Evolutionary conservation across 306 rosid genomes (phyloP).

Genomic region (Luffa acutangula): DNA sequence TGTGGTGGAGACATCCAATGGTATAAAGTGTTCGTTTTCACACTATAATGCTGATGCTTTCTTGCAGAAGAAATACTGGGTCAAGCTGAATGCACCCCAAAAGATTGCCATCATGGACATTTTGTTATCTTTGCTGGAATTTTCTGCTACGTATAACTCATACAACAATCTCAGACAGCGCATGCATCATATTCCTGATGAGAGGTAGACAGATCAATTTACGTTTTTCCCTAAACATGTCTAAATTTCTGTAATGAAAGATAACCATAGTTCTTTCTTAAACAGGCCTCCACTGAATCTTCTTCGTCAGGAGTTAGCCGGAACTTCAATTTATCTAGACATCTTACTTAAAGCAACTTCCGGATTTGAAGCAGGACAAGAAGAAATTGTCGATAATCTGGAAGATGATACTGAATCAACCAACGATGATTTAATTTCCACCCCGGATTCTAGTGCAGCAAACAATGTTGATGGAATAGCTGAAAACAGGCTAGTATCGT

Average conservation of each 20-base stretch:
- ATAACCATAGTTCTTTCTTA: slow-evolving; percentile 22
- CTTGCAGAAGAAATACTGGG: slow-evolving; percentile 94
- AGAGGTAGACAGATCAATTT: slow-evolving; percentile 36
- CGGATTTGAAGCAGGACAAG: slow-evolving; percentile 31
- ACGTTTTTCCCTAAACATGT: not conserved
- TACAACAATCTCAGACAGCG: slow-evolving; percentile 75
- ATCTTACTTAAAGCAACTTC: slow-evolving; percentile 78
- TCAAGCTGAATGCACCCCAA: slow-evolving; percentile 57
- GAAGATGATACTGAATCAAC: slow-evolving; percentile 21
- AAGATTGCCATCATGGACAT: slow-evolving; percentile 75
- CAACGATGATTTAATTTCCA: slow-evolving; percentile 23
- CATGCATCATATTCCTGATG: slow-evolving; percentile 76
- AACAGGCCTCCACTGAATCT: slow-evolving; percentile 95
- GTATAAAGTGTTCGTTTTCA: slow-evolving; percentile 5
- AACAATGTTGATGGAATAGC: slow-evolving; percentile 67
- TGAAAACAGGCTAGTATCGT: slow-evolving; percentile 79
- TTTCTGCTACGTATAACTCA: slow-evolving; percentile 90
- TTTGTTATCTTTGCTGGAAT: slow-evolving; percentile 71
- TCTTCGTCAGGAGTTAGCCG: slow-evolving; percentile 88
- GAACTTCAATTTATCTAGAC: slow-evolving; percentile 76
- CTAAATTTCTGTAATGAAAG: not conserved
- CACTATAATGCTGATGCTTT: slow-evolving; percentile 7
- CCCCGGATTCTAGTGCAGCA: slow-evolving; percentile 36
- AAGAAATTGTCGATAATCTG: slow-evolving; percentile 16
- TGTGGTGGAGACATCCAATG: not conserved